These are phyloP conservation scores for Fraxinus sp. DNA, from an alignment of 305 asterid species.

Conservation along the genomic window DNA sequence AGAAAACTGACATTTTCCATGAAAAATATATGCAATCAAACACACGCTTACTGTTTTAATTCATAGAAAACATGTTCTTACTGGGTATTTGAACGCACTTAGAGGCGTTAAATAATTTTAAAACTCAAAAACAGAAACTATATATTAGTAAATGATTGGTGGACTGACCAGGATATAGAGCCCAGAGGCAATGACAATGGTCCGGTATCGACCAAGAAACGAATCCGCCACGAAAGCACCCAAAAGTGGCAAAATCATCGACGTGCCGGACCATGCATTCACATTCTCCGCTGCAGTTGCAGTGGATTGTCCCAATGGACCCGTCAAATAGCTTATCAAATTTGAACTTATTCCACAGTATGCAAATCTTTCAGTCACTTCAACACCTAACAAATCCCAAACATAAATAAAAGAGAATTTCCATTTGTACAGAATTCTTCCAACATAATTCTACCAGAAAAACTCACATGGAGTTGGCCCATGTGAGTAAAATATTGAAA, in stretches of 20 bases:
- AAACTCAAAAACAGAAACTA: not conserved
- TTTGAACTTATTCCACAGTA: not conserved
- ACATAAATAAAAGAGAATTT: too few relatives aligned
- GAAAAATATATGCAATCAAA: too few relatives aligned
- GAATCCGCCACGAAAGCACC: not conserved
- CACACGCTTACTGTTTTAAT: too few relatives aligned
- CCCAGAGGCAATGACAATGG: not conserved
- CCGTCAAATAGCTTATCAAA: not conserved
- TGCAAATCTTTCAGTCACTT: not conserved
- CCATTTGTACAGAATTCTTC: too few relatives aligned
- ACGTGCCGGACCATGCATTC: not conserved
- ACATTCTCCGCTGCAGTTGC: not conserved
- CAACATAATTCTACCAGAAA: too few relatives aligned
- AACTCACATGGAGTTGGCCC: too few relatives aligned
- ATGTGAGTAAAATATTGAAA: too few relatives aligned
- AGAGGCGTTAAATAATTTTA: too few relatives aligned
- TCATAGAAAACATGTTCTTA: not conserved
- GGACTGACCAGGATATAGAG: not conserved
- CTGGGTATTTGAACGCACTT: not conserved
- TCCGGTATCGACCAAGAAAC: not conserved
- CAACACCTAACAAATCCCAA: not conserved
- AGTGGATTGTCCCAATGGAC: not conserved
- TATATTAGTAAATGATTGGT: not conserved
- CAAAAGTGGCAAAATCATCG: not conserved
- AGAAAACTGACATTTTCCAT: too few relatives aligned